These are phyloP conservation scores for Ceratobasidium sp. DNA, from an alignment of 1,284 basidiomycete genomes.

Conservation along the genomic window DNA sequence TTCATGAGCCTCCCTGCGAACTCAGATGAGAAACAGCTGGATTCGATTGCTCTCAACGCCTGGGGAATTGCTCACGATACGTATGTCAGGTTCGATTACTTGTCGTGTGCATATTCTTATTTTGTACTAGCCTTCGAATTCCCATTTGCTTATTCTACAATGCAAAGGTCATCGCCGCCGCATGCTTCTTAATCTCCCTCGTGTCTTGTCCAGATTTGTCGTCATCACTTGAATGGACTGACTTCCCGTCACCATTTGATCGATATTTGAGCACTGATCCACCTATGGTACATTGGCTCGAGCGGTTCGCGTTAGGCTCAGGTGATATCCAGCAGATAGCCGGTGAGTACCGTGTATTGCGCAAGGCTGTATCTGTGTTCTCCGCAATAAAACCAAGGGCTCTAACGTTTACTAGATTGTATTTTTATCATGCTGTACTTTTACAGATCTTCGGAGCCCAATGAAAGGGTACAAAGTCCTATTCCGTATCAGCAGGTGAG, in stretches of 20 bases:
- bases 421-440: constrained; percentile 32
- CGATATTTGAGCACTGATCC: constrained; percentile 32
- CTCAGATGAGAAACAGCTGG: constrained; percentile 11
- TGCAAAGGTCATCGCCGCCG: constrained; percentile 39
- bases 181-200: constrained; percentile 41
- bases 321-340: constrained; percentile 30
- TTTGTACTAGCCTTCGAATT: constrained; percentile 58
- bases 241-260: constrained; percentile 33
- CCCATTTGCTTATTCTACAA: constrained; percentile 41
- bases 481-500: constrained; percentile 32
- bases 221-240: constrained; percentile 31
- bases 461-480: constrained; percentile 32
- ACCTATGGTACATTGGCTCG: constrained; percentile 23
- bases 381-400: not conserved
- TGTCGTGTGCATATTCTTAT: constrained; percentile 54
- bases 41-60: constrained; percentile 60
- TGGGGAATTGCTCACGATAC: constrained; percentile 87
- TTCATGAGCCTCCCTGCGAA: constrained; percentile 52
- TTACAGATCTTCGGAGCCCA: constrained; percentile 35
- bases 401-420: constrained; percentile 19
- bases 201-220: constrained; percentile 28
- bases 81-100: constrained; percentile 56
- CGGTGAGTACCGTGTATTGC: constrained; percentile 10
- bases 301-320: constrained; percentile 17
- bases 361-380: not conserved